phyloP scores from a whole-genome alignment of 2,329 filamentous ascomycete genomes.

The Bipolaris zeicola region DNA sequence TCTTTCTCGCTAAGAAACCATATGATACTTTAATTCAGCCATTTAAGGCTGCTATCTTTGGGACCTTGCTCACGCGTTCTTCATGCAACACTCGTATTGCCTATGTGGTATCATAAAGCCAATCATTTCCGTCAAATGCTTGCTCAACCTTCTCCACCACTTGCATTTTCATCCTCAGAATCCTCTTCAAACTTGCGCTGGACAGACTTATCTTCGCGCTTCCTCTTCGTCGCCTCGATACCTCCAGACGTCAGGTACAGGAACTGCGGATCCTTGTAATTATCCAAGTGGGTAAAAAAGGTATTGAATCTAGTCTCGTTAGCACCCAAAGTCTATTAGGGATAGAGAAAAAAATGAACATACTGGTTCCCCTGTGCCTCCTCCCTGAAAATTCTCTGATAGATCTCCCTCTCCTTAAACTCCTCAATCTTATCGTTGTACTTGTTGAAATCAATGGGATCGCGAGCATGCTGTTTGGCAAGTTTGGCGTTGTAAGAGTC shows the following conservation, averaged over 20 bases:
- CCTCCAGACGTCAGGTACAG: slow-evolving; percentile 58
- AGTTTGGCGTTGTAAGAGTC: slow-evolving; percentile 83
- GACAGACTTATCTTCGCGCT: slow-evolving; percentile 34
- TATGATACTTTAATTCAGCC: too few relatives aligned
- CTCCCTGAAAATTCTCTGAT: slow-evolving; percentile 85
- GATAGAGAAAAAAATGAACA: slow-evolving; percentile 49
- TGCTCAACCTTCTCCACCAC: slow-evolving; percentile 40
- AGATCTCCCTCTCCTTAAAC: slow-evolving; percentile 93
- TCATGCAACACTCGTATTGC: too few relatives aligned
- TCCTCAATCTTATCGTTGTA: slow-evolving; percentile 79
- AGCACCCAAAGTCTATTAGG: too few relatives aligned
- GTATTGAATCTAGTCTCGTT: slow-evolving; percentile 49
- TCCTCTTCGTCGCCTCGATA: slow-evolving; percentile 50
- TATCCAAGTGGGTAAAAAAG: slow-evolving; percentile 59
- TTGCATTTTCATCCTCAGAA: slow-evolving; percentile 45
- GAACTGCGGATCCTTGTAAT: slow-evolving; percentile 57
- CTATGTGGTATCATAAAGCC: too few relatives aligned
- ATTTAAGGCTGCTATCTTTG: too few relatives aligned
- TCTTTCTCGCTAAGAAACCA: too few relatives aligned
- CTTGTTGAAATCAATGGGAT: slow-evolving; percentile 77
- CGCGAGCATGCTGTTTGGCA: slow-evolving; percentile 64
- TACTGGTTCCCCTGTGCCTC: slow-evolving; percentile 87
- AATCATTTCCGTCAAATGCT: not conserved
- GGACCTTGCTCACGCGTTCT: not conserved
- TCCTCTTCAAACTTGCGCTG: slow-evolving; percentile 39